Evolutionary conservation across 2,329 filamentous ascomycete species (phyloP), one percentile per base, ranked within the genome.

Genomic region (Paecilomyces niveus): DNA sequence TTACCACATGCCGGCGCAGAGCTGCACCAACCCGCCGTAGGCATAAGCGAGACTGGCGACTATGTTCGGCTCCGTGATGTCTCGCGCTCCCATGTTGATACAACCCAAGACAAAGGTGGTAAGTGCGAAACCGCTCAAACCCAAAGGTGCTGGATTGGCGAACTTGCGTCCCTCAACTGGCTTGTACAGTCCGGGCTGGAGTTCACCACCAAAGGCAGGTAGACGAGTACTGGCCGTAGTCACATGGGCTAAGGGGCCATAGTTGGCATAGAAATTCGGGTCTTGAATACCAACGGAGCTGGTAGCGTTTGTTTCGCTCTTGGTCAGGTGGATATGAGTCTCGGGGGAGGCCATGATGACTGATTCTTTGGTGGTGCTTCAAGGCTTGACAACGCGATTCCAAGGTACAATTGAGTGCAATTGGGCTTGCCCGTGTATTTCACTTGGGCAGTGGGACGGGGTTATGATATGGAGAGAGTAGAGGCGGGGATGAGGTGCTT

Each of bases 1-100:
- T 56, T 80, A 90, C 89, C 89, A 92, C 89, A 92, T 92, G 75
- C 89, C 89, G 62, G 89, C 87, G 3, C 89, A 76, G 24, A 92
- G 79, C 77, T 92, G 89, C 33, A 91, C 83, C 22, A 90, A 76
- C 59, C 88, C 88, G 61, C 88, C 88, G 69, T 90, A 91, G 13
- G 81, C 87, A 66, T 85, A 85, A 1, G 88, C 87, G n/a, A 85
- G 74, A 1, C 84, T 82, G 9, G 90, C 80, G 39, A 86, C 83
- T 56, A 92, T 80, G 66, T 84, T 86, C 33, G 87, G 85, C 1
- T 72, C 72, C 1, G 73, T 74, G 54, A 90, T 76, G 55, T 78
- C 81, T 6, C 85, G 81, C 2, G 84, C 78, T 58, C 83, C 77
- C 70, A 89, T 78, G 75, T 92, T 91, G 73, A 92, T 79, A 67